Base-by-base conservation (phyloP, 2,329 filamentous ascomycete species). In the Zymoseptoria crescenta region DNA sequence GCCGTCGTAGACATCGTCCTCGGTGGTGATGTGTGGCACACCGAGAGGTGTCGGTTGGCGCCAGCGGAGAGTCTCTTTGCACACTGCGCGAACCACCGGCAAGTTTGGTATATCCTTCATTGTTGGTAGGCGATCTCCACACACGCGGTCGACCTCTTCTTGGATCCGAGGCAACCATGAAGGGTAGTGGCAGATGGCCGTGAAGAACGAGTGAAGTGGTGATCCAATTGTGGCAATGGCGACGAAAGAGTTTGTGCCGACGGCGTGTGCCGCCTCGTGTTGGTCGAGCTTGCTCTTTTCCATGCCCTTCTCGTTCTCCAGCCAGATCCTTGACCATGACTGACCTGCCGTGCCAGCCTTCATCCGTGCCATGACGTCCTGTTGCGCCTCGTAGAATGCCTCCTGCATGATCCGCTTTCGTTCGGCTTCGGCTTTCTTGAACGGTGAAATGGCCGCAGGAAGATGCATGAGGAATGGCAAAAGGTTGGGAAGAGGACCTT, bases 41-140 rank as follows among this genome's bases (percentile, higher is more conserved):
- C 72, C 72, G 24, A 83, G 80, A 45, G 69, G 69, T 27, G 68
- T 72, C 4, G 69, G 63, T 53, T 72, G 69, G 30, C 69, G 61
- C 72, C 72, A 74, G 45, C 72, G 66, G 1, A 73, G 57, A 10
- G 68, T 65, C 53, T 74, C 72, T 60, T 73, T 73, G 56, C 73
- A 67, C 45, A 68, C 70, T 16, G 70, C 68, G 35, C 70, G 67
- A 10, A 74, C 64, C 27, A 64, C 64, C 5, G 70, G 71, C n/a
- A 74, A 61, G 9, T 69, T 64, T 8, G 67, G 66, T 56, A 72
- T 65, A 57, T 74, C 72, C 6, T 65, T 64, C 54, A 68, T 62
- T 6, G 58, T 55, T 1, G 72, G 72, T 29, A 70, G 59, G 6
- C 69, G 67, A 50, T 71, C 63, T 13, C 68, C 69, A 58, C 69